phyloP scores from a whole-genome alignment of 225 moss, liverwort and hornwort genomes.

The Thuidium tamariscinum region DNA sequence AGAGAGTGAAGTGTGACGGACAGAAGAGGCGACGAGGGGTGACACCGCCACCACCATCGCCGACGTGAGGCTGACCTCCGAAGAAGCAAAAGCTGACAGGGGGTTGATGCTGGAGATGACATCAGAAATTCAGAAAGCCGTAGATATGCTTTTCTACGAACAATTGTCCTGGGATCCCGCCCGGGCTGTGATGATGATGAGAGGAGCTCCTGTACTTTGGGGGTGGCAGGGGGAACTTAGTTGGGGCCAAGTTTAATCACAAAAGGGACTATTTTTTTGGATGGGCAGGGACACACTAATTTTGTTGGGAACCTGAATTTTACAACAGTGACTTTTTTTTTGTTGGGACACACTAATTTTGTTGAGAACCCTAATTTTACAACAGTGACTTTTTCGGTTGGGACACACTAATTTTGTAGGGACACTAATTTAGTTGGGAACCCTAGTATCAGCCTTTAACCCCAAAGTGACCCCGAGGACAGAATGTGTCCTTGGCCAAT shows the following conservation, averaged over 20 bases:
- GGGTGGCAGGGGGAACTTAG: no score
- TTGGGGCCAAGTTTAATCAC: not conserved
- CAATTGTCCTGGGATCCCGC: not conserved
- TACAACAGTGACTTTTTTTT: no score
- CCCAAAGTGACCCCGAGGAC: no score
- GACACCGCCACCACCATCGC: not conserved
- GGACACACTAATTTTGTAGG: no score
- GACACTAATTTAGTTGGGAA: no score
- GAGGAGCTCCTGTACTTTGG: no score
- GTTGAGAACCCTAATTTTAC: not conserved
- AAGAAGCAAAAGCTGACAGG: not conserved
- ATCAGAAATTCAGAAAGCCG: not conserved
- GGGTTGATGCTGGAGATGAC: not conserved
- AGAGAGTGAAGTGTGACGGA: not conserved
- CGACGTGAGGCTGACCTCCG: not conserved
- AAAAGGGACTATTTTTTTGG: not conserved
- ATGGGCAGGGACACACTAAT: not conserved
- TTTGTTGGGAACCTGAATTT: not conserved
- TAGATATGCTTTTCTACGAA: not conserved
- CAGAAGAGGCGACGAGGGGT: not conserved
- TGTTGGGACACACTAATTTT: not conserved
- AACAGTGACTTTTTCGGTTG: no score
- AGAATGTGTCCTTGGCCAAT: no score
- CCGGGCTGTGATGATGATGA: not conserved
- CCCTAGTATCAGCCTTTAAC: no score